Base-by-base conservation (phyloP, 495 filamentous ascomycete genomes). In the Penicillium mononematosum region DNA sequence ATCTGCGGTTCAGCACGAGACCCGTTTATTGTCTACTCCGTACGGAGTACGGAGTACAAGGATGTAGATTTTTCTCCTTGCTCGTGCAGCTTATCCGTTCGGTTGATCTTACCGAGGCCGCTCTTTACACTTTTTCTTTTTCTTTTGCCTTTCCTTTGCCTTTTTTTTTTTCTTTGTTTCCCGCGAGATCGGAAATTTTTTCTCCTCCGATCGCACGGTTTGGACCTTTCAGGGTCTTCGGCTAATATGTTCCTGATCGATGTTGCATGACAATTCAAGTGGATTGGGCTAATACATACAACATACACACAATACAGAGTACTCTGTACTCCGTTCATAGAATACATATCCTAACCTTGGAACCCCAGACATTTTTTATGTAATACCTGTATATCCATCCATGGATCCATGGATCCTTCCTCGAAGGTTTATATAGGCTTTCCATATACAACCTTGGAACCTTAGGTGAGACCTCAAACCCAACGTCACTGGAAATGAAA, bases 201-300 rank as follows among this genome's bases (percentile, higher is more conserved):
- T 51, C n/a, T 12, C 44, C 62, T 58, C 64, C 62, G 56, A 59
- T 59, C 49, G 47, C 31, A 56, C 49, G 52, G 31, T 10, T 34
- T 34, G 31, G 10, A 2, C 10, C 31, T 12, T 32, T 34, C 31
- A 34, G 31, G 31, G 10, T 52, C 52, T 66, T 66, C 63, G 63
- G 60, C 46, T 63, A 63, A 19, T 47, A 31, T 48, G 24, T 20
- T 36, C 51, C 38, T 56, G 31, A 45, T 56, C 29, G 50, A 59
- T 45, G 61, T 61, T 60, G 58, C 60, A 66, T 63, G 54, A 54
- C 29, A 57, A 53, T 62, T 49, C 48, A 55, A 7, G 43, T 17
- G 19, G 32, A 24, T 17, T 39, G n/a, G 36, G 8, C 36, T 29
- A 50, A 29, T 29, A 8, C 27, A 29, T 29, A 29, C 22, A 42